Evolutionary conservation across 352 stramenopile species (phyloP).

Genomic region (Globisporangium megalacanthum): DNA sequence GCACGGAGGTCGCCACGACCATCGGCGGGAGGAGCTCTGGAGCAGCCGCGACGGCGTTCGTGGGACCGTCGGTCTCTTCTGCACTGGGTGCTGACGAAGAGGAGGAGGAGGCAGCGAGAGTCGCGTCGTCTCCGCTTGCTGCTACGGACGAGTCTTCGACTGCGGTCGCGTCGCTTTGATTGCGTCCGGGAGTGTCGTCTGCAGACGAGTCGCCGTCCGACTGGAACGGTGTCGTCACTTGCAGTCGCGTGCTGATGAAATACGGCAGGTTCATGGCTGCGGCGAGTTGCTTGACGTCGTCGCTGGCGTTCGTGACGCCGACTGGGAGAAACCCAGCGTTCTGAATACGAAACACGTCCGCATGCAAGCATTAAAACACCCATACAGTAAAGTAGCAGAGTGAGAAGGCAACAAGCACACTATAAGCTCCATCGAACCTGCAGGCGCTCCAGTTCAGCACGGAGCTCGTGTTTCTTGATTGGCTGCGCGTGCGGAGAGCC

Average conservation of each 20-base stretch:
- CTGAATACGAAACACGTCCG: slow-evolving; percentile 11
- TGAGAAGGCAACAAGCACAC: not conserved
- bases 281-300: slow-evolving; percentile 75
- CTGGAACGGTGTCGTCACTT: slow-evolving; percentile 15
- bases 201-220: slow-evolving; percentile 3
- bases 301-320: slow-evolving; percentile 79
- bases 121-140: not conserved
- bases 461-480: slow-evolving; percentile 74
- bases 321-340: slow-evolving; percentile 57
- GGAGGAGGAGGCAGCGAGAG: not conserved
- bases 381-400: not conserved
- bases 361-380: not conserved
- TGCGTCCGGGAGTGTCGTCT: not conserved
- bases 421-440: slow-evolving; percentile 24
- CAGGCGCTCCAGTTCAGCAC: slow-evolving; percentile 54
- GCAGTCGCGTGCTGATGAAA: slow-evolving; percentile 71
- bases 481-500: slow-evolving; percentile 68
- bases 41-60: not conserved
- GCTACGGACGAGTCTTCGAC: not conserved
- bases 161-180: not conserved
- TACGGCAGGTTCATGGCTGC: slow-evolving; percentile 57
- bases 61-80: not conserved
- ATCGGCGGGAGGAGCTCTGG: slow-evolving; percentile 26
- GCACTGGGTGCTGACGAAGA: not conserved
- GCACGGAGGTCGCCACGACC: slow-evolving; percentile 68